Conservation (phyloP, 2,329 filamentous ascomycete genomes). For the Penicillium sp. region DNA sequence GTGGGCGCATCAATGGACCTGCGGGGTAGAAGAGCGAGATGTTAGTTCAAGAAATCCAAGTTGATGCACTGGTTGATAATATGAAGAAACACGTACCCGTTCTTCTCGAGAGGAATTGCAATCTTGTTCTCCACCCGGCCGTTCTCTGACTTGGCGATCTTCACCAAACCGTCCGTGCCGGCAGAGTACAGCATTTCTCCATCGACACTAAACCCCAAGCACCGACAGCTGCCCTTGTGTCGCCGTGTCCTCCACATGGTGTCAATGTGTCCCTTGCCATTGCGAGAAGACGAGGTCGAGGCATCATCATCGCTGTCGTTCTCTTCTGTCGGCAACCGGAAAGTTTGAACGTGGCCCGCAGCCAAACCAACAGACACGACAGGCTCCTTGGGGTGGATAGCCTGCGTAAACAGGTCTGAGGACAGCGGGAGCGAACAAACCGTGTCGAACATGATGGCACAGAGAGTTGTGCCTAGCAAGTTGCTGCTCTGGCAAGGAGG, state of each 20-base stretch:
- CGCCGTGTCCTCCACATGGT: constrained; percentile 84
- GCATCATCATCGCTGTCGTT: constrained; percentile 58
- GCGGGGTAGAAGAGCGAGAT: constrained; percentile 35
- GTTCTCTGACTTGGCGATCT: constrained; percentile 63
- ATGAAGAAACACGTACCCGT: constrained; percentile 45
- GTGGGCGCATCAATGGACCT: constrained; percentile 72
- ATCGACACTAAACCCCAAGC: constrained; percentile 77
- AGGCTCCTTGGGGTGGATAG: constrained; percentile 81
- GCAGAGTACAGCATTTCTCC: constrained; percentile 69
- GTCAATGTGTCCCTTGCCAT: constrained; percentile 77
- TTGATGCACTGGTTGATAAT: constrained; percentile 4
- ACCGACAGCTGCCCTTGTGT: constrained; percentile 93
- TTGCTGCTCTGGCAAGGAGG: neutral
- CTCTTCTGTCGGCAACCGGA: constrained; percentile 69
- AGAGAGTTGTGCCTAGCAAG: neutral
- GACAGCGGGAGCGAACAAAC: constrained; percentile 86
- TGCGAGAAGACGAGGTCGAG: constrained; percentile 52
- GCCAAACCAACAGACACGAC: constrained; percentile 85
- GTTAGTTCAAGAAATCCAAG: constrained; percentile 16
- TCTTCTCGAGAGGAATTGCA: constrained; percentile 64
- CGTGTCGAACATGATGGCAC: constrained; percentile 77
- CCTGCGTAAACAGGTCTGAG: constrained; percentile 86
- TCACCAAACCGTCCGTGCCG: constrained; percentile 68
- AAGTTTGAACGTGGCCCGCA: constrained; percentile 83
- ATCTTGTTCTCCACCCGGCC: constrained; percentile 81